phyloP scores from a whole-genome alignment of 1,139 yeast genomes.

The Nakaseomyces bracarensis region DNA sequence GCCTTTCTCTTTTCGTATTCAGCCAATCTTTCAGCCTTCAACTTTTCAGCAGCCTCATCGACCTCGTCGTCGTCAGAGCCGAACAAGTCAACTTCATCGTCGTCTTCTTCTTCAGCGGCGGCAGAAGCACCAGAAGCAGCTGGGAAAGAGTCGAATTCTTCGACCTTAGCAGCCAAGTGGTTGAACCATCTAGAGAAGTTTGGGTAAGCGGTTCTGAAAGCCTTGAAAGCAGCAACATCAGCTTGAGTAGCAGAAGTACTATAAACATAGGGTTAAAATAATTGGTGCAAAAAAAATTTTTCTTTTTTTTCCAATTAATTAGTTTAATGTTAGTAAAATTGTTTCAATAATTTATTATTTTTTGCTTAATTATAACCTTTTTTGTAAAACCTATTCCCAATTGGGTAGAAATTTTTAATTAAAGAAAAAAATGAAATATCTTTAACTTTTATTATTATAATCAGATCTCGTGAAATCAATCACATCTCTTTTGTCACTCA shows the following conservation, averaged over 20 bases:
- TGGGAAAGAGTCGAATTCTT: conserved; percentile 77
- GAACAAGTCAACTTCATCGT: conserved; percentile 89
- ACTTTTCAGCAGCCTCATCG: conserved; percentile 93
- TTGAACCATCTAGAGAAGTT: conserved; percentile 96
- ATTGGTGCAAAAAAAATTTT: not conserved
- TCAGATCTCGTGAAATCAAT: conserved; percentile 19
- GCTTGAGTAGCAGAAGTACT: conserved; percentile 90
- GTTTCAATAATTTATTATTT: too few relatives aligned
- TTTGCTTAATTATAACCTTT: too few relatives aligned
- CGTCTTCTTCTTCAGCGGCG: conserved; percentile 66
- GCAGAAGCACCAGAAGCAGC: conserved; percentile 55
- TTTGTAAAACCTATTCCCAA: too few relatives aligned
- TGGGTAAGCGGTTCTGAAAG: conserved; percentile 91
- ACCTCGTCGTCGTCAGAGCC: conserved; percentile 89
- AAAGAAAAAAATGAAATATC: too few relatives aligned
- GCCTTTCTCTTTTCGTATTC: conserved; percentile 98
- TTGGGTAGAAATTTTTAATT: not conserved
- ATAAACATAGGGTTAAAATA: conserved; percentile 7
- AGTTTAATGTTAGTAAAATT: not conserved
- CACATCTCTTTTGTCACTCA: conserved; percentile 45
- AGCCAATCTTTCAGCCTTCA: conserved; percentile 95
- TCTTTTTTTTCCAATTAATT: not conserved
- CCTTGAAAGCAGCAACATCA: conserved; percentile 88
- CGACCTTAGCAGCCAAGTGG: conserved; percentile 90
- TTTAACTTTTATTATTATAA: conserved; percentile 1